Percentiles rank a stretch among this genome's conserved stretches.
Evolutionary conservation across 805 yeast species (phyloP).

Genomic region (Candida incommunis): DNA sequence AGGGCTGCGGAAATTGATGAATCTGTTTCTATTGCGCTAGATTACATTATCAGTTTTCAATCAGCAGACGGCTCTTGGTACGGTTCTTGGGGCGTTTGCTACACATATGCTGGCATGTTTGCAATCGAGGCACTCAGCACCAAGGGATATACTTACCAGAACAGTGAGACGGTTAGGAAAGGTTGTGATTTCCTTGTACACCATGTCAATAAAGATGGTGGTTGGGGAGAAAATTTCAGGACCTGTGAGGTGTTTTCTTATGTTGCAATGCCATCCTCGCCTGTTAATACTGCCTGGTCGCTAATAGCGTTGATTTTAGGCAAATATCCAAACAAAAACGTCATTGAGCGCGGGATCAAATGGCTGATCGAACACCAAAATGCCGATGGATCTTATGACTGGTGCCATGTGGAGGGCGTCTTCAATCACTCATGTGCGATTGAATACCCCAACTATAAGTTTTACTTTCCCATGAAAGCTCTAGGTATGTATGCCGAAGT

Average conservation of each 20-base stretch:
- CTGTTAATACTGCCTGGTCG: slow-evolving; percentile 92
- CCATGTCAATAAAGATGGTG: slow-evolving; percentile 78
- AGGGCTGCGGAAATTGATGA: slow-evolving; percentile 45
- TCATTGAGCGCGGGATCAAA: slow-evolving; percentile 47
- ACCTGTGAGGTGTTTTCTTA: slow-evolving; percentile 71
- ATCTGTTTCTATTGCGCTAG: slow-evolving; percentile 64
- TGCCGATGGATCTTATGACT: slow-evolving; percentile 69
- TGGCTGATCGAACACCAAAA: slow-evolving; percentile 55
- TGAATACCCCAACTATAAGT: slow-evolving; percentile 89
- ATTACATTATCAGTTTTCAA: slow-evolving; percentile 58
- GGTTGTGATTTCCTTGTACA: slow-evolving; percentile 79
- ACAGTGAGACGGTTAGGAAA: slow-evolving; percentile 42
- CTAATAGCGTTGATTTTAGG: slow-evolving; percentile 69
- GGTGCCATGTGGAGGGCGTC: slow-evolving; percentile 85
- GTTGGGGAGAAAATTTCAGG: slow-evolving; percentile 95
- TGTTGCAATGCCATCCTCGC: slow-evolving; percentile 48
- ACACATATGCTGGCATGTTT: slow-evolving; percentile 93
- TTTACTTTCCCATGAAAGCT: slow-evolving; percentile 84
- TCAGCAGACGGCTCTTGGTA: slow-evolving; percentile 87
- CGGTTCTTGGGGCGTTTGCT: slow-evolving; percentile 97
- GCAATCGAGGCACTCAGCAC: slow-evolving; percentile 84
- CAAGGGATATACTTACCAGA: slow-evolving; percentile 47
- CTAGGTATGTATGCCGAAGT: slow-evolving; percentile 48
- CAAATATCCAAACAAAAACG: slow-evolving; percentile 54
- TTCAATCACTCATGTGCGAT: slow-evolving; percentile 91